phyloP scores from a whole-genome alignment of 73 alveolate genomes.

The Stentor roeselii region DNA sequence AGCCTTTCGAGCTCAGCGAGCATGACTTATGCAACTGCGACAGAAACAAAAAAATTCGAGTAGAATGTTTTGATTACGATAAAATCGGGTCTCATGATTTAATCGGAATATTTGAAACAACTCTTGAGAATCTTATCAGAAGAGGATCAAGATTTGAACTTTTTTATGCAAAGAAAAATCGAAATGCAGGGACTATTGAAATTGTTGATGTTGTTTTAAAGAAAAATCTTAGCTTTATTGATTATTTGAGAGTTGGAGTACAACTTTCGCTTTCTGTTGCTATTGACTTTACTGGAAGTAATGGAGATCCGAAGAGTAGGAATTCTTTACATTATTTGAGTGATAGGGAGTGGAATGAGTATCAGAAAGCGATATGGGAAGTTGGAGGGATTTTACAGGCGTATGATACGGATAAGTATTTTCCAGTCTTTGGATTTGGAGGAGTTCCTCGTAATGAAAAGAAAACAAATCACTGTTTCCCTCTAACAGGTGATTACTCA shows the following conservation, averaged over 20 bases:
- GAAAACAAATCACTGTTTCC: constrained; percentile 70
- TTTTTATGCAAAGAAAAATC: constrained; percentile 29
- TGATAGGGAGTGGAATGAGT: constrained; percentile 56
- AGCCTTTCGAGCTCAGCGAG: constrained; percentile 33
- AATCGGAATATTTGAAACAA: constrained; percentile 30
- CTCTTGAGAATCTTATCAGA: constrained; percentile 15
- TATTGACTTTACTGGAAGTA: constrained; percentile 88
- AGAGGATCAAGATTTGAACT: constrained; percentile 30
- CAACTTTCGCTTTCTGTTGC: constrained; percentile 71
- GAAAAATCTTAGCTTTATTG: constrained; percentile 60
- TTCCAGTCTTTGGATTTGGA: constrained; percentile 94
- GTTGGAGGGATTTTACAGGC: constrained; percentile 80
- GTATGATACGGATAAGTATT: constrained; percentile 85
- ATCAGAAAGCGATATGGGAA: constrained; percentile 64
- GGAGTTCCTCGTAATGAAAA: constrained; percentile 50
- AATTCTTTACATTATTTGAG: constrained; percentile 65
- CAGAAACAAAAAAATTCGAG: constrained; percentile 29
- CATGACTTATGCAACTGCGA: constrained; percentile 26
- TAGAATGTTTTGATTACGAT: constrained; percentile 58
- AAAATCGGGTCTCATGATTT: constrained; percentile 36
- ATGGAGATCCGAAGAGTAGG: constrained; percentile 63
- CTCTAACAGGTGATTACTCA: constrained; percentile 70
- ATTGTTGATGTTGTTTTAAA: constrained; percentile 6
- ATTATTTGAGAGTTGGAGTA: constrained; percentile 77
- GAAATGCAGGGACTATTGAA: constrained; percentile 40